Conservation (phyloP, 1,139 yeast species). For the Yamadazyma sp. region DNA sequence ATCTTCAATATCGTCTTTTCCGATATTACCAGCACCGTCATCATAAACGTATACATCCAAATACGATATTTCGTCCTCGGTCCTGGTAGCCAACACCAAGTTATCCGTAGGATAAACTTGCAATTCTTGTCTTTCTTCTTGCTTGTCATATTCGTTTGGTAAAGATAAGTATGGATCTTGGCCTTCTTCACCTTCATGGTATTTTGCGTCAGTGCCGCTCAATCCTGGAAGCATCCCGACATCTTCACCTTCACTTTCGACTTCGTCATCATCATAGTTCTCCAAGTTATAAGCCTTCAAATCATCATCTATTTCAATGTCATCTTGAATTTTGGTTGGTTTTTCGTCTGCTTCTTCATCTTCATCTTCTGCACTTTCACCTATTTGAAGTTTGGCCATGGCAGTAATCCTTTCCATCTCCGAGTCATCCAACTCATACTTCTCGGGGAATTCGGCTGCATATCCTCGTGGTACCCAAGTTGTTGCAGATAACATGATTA, state of each 20-base stretch:
- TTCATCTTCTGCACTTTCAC: constrained; percentile 65
- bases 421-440: constrained; percentile 84
- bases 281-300: constrained; percentile 86
- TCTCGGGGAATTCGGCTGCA: constrained; percentile 89
- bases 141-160: constrained; percentile 63
- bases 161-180: constrained; percentile 76
- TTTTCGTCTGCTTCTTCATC: background rate
- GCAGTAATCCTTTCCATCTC: constrained; percentile 90
- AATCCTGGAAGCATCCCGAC: constrained; percentile 74
- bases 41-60: constrained; percentile 93
- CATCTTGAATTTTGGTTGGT: constrained; percentile 38
- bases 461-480: constrained; percentile 97
- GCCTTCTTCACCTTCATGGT: constrained; percentile 55
- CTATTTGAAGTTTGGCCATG: constrained; percentile 79
- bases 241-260: constrained; percentile 45
- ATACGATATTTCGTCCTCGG: constrained; percentile 93
- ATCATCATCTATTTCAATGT: constrained; percentile 73
- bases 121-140: constrained; percentile 76
- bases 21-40: constrained; percentile 86
- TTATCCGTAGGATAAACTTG: constrained; percentile 91
- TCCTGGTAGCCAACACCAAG: constrained; percentile 84
- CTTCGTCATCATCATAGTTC: constrained; percentile 67
- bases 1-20: constrained; percentile 61
- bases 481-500: constrained; percentile 80
- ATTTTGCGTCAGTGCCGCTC: constrained; percentile 50